These are phyloP conservation scores for Aspergillus sp. DNA, from an alignment of 2,329 filamentous ascomycete genomes.

Conservation along the genomic window DNA sequence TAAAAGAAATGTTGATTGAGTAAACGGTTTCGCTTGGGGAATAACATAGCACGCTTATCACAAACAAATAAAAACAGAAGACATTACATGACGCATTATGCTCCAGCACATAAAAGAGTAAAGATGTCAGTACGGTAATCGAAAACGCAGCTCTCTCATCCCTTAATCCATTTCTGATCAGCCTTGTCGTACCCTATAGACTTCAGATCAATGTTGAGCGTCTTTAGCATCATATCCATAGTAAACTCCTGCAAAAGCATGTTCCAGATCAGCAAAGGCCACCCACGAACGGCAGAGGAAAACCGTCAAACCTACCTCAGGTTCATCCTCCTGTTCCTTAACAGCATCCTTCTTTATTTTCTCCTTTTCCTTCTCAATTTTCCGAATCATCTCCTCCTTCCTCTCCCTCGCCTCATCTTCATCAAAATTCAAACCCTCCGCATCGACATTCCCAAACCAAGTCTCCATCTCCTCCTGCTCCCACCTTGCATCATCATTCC, in stretches of 20 bases:
- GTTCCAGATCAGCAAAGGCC: constrained; percentile 46
- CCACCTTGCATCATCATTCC: constrained; percentile 45
- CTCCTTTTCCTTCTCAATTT: constrained; percentile 32
- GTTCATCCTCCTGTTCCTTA: constrained; percentile 31
- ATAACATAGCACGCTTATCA: neutral
- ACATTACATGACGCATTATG: neutral
- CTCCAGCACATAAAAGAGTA: neutral
- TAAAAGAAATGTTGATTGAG: neutral
- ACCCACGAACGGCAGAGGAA: constrained; percentile 38
- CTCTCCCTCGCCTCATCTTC: constrained; percentile 36
- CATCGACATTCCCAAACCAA: constrained; percentile 35
- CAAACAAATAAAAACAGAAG: too few relatives aligned
- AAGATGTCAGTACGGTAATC: neutral
- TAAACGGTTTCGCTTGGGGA: neutral
- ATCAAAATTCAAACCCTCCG: constrained; percentile 32
- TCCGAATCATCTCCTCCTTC: constrained; percentile 44
- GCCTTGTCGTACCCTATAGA: constrained; percentile 64
- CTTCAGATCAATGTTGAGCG: constrained; percentile 61
- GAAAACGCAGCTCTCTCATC: constrained; percentile 7
- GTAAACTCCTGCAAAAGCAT: constrained; percentile 57
- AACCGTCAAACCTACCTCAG: constrained; percentile 4
- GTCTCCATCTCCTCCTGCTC: constrained; percentile 36
- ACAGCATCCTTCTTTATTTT: constrained; percentile 37
- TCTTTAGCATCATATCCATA: constrained; percentile 69
- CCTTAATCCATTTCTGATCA: constrained; percentile 55